These are phyloP conservation scores for Posidonia oceanica DNA, from an alignment of 116 monocot species.

Conservation along the genomic window DNA sequence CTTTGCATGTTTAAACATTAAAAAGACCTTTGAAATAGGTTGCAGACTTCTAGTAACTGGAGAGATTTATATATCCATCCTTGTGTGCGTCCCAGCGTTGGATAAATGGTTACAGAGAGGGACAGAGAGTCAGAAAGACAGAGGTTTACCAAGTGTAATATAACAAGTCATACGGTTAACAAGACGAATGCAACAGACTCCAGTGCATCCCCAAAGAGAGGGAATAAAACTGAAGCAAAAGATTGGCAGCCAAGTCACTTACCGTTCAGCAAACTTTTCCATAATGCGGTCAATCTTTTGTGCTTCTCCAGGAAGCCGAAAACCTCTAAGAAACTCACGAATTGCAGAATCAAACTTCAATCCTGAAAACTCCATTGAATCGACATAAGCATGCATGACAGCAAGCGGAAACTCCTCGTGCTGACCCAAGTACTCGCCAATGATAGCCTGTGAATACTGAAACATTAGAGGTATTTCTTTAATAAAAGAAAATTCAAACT, in stretches of 20 bases:
- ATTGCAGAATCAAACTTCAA: conserved; percentile 94
- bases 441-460: conserved; percentile 42
- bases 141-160: too few species aligned
- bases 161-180: too few species aligned
- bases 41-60: too few species aligned
- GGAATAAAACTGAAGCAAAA: too few species aligned
- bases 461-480: neutral
- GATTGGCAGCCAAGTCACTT: conserved; percentile 2
- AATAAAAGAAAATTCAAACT: neutral
- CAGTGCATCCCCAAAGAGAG: too few species aligned
- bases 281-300: conserved; percentile 99
- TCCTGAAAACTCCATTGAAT: conserved; percentile 92
- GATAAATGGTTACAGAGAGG: too few species aligned
- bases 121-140: too few species aligned
- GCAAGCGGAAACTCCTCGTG: conserved; percentile 90
- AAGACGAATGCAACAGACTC: too few species aligned
- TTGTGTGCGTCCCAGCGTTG: too few species aligned
- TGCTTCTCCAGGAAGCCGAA: conserved; percentile 96
- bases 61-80: too few species aligned
- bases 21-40: too few species aligned
- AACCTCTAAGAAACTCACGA: conserved; percentile 91
- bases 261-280: conserved; percentile 99
- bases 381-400: conserved; percentile 99
- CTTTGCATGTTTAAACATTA: too few species aligned
- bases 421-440: conserved; percentile 98